phyloP scores from a whole-genome alignment of 164 flowering plant species.

The Amborella trichopoda region DNA sequence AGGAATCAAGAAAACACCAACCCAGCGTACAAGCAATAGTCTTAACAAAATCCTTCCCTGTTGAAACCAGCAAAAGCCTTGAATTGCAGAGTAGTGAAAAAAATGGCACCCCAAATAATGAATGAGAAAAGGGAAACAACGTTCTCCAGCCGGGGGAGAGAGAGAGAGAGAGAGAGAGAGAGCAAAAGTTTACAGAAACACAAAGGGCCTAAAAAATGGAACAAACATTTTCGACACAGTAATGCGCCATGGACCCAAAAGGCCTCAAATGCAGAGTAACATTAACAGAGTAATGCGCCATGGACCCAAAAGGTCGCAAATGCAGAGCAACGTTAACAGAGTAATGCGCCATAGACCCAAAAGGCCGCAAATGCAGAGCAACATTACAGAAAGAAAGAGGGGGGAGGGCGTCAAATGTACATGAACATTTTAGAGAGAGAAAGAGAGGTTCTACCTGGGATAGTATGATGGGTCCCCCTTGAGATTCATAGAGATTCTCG shows the following conservation, averaged over 20 bases:
- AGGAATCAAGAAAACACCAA: no score
- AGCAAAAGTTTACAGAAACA: no score
- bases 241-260: no score
- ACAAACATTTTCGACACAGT: no score
- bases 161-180: no score
- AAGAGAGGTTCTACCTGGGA: constrained; percentile 5
- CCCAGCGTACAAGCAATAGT: no score
- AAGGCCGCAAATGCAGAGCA: not conserved
- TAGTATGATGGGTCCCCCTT: constrained; percentile 65
- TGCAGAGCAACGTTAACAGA: not conserved
- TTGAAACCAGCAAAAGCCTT: not conserved
- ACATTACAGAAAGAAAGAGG: not conserved
- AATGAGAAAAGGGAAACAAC: no score
- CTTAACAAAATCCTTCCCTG: not conserved
- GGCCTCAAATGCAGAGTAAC: no score
- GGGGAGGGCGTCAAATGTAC: not conserved
- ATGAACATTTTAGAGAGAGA: constrained; percentile 55
- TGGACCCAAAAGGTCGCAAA: not conserved
- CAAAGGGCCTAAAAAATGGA: no score
- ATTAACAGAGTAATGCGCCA: no score
- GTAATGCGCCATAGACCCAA: not conserved
- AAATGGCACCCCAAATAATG: no score
- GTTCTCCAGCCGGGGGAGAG: no score
- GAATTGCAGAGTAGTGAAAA: not conserved
- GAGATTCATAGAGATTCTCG: constrained; percentile 51